Percentiles rank a stretch among this genome's conserved stretches.
Evolutionary conservation across 2,329 filamentous ascomycete species (phyloP).

Genomic region (Hypocrella siamensis): DNA sequence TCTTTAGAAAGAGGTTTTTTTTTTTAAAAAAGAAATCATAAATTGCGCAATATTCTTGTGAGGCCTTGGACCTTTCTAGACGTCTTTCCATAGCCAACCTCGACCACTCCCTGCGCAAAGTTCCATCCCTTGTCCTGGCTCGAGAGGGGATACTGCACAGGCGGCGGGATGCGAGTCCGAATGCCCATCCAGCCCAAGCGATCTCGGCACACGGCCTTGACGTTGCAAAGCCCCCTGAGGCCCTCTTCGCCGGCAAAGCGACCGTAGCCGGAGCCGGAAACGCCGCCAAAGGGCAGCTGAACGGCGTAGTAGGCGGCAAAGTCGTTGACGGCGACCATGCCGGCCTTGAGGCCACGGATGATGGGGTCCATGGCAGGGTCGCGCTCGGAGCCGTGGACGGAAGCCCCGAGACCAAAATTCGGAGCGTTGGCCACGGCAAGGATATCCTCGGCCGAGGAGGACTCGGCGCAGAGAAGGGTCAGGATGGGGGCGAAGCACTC

Average conservation of each 20-base stretch:
- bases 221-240: conserved; percentile 67
- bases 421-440: conserved; percentile 73
- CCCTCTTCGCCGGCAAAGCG: conserved; percentile 88
- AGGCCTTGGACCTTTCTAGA: conserved; percentile 24
- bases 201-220: conserved; percentile 77
- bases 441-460: conserved; percentile 43
- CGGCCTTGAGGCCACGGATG: conserved; percentile 54
- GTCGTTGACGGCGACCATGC: conserved; percentile 92
- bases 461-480: conserved; percentile 59
- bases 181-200: conserved; percentile 44
- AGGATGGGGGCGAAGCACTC: conserved; percentile 92
- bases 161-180: conserved; percentile 63
- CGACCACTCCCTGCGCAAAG: conserved; percentile 45
- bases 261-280: conserved; percentile 81
- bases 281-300: conserved; percentile 84
- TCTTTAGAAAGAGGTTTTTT: no score
- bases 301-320: conserved; percentile 90
- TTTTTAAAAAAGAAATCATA: no score
- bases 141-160: conserved; percentile 66
- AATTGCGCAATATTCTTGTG: conserved; percentile 25
- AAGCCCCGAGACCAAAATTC: conserved; percentile 72
- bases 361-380: conserved; percentile 46
- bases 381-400: conserved; percentile 61
- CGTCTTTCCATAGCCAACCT: conserved; percentile 38
- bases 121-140: conserved; percentile 49